phyloP scores from a whole-genome alignment of 1,284 basidiomycete species.

The Athelia sp. region DNA sequence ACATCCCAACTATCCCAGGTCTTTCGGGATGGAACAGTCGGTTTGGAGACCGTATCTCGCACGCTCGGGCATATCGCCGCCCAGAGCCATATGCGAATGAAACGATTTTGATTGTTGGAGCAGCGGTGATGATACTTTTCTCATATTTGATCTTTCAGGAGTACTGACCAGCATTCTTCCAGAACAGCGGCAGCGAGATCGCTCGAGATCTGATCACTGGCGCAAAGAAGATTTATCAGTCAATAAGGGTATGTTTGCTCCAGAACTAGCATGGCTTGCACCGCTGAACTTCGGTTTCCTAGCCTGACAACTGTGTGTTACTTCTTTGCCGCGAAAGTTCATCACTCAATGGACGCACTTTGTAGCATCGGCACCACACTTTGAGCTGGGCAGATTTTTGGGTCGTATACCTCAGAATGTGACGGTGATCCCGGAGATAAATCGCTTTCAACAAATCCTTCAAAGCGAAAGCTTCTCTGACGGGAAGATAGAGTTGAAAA shows the following conservation, averaged over 20 bases:
- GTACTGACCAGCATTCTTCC: conserved; percentile 1
- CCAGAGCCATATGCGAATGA: conserved; percentile 33
- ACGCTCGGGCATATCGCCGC: conserved; percentile 40
- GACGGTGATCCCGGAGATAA: conserved; percentile 26
- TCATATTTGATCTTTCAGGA: not conserved
- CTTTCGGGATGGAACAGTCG: conserved; percentile 29
- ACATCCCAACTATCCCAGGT: conserved; percentile 34
- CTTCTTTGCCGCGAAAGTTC: too few relatives aligned
- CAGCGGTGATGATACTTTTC: conserved; percentile 23
- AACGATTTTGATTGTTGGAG: conserved; percentile 43
- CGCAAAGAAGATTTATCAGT: conserved; percentile 31
- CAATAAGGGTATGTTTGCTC: conserved; percentile 21
- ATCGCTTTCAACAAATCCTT: conserved; percentile 18
- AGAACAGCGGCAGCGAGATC: conserved; percentile 40
- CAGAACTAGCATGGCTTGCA: not conserved
- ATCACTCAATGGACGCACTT: conserved; percentile 1
- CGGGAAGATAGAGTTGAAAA: conserved; percentile 30
- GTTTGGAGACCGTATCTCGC: conserved; percentile 31
- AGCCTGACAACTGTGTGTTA: not conserved
- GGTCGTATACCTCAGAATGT: conserved; percentile 22
- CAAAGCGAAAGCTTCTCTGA: conserved; percentile 15
- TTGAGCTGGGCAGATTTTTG: conserved; percentile 15
- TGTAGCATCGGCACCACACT: conserved; percentile 21
- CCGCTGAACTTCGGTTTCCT: not conserved
- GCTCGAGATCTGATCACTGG: conserved; percentile 28